Conservation (phyloP, 148 eudicot genomes). For the Drosera capensis region DNA sequence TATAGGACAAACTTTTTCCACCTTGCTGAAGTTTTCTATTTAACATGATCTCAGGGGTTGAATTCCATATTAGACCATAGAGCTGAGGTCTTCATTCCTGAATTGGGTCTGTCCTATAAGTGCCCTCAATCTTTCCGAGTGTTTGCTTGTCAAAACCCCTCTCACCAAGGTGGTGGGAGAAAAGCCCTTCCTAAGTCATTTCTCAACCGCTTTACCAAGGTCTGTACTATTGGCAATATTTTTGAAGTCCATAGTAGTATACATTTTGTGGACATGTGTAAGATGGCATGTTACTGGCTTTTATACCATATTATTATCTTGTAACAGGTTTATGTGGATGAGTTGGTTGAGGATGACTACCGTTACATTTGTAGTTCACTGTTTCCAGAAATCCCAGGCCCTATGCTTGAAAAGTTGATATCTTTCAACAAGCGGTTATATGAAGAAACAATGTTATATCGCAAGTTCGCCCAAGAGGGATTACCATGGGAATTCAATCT, state of each 20-base stretch:
- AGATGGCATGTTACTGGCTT: too few species aligned
- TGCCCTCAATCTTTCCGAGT: conserved; percentile 85
- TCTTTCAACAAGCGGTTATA: conserved; percentile 54
- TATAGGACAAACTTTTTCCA: not conserved
- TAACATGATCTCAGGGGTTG: conserved; percentile 39
- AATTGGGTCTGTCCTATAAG: conserved; percentile 70
- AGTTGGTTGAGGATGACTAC: conserved; percentile 67
- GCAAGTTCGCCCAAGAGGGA: conserved; percentile 72
- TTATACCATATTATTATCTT: not conserved
- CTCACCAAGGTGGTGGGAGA: conserved; percentile 92
- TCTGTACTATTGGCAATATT: conserved; percentile 3
- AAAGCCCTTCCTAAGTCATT: conserved; percentile 98
- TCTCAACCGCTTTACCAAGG: conserved; percentile 93
- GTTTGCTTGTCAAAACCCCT: conserved; percentile 96
- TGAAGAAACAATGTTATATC: conserved; percentile 76
- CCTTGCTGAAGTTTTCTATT: not conserved
- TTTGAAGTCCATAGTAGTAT: not conserved
- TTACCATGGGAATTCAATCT: conserved; percentile 99
- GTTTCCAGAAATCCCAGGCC: conserved; percentile 41
- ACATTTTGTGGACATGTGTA: not conserved
- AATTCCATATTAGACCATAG: conserved; percentile 95
- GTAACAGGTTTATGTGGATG: conserved; percentile 88
- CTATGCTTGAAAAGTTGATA: conserved; percentile 42
- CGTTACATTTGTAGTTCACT: conserved; percentile 60
- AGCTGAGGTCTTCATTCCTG: conserved; percentile 96